A percentile compares a stretch with the other conserved stretches of the same genome.
Conservation (phyloP, 495 filamentous ascomycete species). For the Staphylotrichum tortipilum region DNA sequence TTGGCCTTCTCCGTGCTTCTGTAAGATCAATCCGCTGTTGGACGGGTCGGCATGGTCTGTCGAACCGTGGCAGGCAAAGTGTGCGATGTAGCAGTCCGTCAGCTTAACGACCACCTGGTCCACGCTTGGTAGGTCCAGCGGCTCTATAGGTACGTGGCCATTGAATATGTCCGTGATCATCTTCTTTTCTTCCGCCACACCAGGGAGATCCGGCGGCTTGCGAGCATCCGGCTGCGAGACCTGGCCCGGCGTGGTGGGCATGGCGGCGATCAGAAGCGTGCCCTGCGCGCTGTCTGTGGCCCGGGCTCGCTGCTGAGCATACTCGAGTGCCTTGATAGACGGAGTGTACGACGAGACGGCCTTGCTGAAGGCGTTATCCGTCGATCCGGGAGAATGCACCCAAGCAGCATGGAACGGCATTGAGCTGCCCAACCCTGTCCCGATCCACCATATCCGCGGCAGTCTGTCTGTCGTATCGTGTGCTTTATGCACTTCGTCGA, state of each 20-base stretch:
- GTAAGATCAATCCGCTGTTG: constrained; percentile 2
- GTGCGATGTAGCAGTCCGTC: neutral
- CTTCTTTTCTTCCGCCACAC: neutral
- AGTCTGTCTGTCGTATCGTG: neutral
- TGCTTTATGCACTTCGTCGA: neutral
- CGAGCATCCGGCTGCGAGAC: neutral
- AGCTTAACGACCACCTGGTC: neutral
- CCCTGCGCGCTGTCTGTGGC: neutral
- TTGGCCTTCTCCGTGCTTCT: neutral
- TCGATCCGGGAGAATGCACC: neutral
- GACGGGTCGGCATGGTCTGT: neutral
- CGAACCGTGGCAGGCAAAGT: constrained; percentile 5
- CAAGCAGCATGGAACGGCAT: constrained; percentile 2
- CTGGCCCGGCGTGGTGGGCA: neutral
- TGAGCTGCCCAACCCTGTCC: neutral
- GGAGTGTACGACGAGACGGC: neutral
- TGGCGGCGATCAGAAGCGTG: neutral
- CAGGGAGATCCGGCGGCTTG: neutral
- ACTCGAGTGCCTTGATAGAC: neutral
- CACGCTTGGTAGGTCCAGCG: neutral
- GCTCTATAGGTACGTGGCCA: neutral
- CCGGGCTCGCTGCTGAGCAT: neutral
- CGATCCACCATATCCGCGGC: constrained; percentile 5
- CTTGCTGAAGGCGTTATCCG: neutral
- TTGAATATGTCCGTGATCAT: neutral